Evolutionary conservation across 805 yeast genomes (phyloP).

Genomic region (Debaryomyces castellii): DNA sequence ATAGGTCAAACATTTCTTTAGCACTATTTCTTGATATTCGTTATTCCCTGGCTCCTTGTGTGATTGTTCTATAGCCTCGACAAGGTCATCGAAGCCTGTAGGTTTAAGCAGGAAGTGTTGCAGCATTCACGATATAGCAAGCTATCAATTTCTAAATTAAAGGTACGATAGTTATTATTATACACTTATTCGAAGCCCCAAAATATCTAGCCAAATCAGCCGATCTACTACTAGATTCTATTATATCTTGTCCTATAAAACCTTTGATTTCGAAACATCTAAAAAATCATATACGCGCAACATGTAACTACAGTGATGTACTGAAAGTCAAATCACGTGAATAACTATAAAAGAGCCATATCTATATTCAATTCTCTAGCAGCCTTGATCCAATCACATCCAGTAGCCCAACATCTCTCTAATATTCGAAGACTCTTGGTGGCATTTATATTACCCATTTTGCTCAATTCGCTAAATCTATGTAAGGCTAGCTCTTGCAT

Average conservation of each 20-base stretch:
- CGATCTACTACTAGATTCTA: not conserved
- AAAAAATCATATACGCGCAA: not conserved
- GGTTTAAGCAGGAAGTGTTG: conserved; percentile 8
- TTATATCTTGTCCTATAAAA: too few relatives aligned
- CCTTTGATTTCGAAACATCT: not conserved
- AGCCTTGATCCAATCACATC: conserved; percentile 52
- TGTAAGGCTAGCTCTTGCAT: conserved; percentile 34
- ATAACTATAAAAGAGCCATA: conserved; percentile 39
- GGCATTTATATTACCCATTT: conserved; percentile 44
- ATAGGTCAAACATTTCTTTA: conserved; percentile 22
- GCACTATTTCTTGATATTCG: conserved; percentile 24
- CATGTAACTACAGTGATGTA: not conserved
- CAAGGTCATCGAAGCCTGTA: conserved; percentile 21
- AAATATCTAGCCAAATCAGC: not conserved
- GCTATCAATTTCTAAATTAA: not conserved
- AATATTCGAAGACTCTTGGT: conserved; percentile 47
- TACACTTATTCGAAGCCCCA: not conserved
- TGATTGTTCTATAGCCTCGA: conserved; percentile 21
- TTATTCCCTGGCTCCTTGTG: conserved; percentile 26
- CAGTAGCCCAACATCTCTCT: conserved; percentile 53
- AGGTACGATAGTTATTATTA: not conserved
- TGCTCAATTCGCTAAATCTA: conserved; percentile 42
- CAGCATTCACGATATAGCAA: not conserved
- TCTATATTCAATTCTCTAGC: conserved; percentile 42
- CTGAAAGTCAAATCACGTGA: not conserved